phyloP scores from a whole-genome alignment of 2,329 filamentous ascomycete species.

The Cordyceps cicadae region DNA sequence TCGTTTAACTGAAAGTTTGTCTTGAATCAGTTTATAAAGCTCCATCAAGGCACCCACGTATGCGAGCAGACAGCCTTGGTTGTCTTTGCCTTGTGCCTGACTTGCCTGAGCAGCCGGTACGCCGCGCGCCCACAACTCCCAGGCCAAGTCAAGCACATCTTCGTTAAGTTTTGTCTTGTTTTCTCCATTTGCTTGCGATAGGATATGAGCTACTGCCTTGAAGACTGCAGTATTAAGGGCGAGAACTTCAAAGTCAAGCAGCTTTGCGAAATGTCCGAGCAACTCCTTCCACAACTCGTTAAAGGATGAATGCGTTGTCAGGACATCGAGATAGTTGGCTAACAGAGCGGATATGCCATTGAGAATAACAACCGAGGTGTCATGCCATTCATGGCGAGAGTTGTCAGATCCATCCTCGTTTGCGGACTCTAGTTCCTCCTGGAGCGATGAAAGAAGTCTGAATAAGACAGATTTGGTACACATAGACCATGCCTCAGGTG shows the following conservation, averaged over 20 bases:
- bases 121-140: constrained; percentile 61
- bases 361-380: constrained; percentile 66
- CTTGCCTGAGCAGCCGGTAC: constrained; percentile 42
- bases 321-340: constrained; percentile 65
- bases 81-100: constrained; percentile 43
- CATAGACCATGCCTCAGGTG: constrained; percentile 70
- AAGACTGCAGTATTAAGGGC: constrained; percentile 66
- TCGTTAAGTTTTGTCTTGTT: constrained; percentile 37
- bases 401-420: constrained; percentile 32
- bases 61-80: constrained; percentile 77
- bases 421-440: constrained; percentile 41
- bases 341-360: constrained; percentile 66
- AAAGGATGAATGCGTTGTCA: constrained; percentile 60
- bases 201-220: constrained; percentile 55
- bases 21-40: constrained; percentile 66
- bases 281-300: constrained; percentile 68
- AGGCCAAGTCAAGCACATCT: constrained; percentile 51
- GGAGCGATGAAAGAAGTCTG: constrained; percentile 64
- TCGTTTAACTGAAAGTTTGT: constrained; percentile 51
- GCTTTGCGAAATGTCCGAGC: constrained; percentile 56
- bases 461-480: constrained; percentile 78
- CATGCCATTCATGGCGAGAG: constrained; percentile 54
- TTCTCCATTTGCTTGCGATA: constrained; percentile 42
- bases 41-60: constrained; percentile 71
- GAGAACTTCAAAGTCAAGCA: constrained; percentile 56